Base-by-base conservation (phyloP, 73 alveolate species). In the Uronychia setigera region DNA sequence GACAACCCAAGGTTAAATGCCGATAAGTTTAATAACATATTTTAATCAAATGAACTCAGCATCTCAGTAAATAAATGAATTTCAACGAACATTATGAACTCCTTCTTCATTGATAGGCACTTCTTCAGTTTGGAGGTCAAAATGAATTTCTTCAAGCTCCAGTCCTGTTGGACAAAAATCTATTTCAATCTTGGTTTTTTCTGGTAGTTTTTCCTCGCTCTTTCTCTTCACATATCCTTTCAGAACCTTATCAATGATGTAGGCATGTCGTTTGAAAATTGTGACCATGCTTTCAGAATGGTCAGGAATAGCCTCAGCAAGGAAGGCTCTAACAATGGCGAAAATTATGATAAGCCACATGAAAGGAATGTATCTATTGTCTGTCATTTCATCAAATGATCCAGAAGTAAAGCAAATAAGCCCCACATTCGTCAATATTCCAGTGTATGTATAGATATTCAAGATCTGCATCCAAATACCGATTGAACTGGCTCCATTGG, bases 391-490 rank as follows among this genome's bases (percentile, higher is more conserved):
- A 1, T 58, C 5, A 31, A 80, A 57, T 1, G 87, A n/a, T 35
- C 26, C 32, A 1, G 34, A 27, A 1, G 87, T 80, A 58, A 80
- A 31, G n/a, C 87, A 80, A 5, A 80, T 19, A 11, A 80, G 31
- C 26, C 79, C 87, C 0, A 74, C 1, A 29, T 80, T 26, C 58
- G 79, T 34, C 59, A 80, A 35, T 19, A 80, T 59, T 35, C 87
- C 87, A 28, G 57, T 58, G 79, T 31, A 31, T 26, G 77, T 28
- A 14, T 35, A 1, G 79, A 34, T n/a, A 32, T 57, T 31, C 46
- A 80, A 80, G 31, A 80, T 80, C 1, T 28, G 27, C 29, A 59
- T 57, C 87, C 87, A 80, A 9, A 58, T 31, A 14, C 87, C 87
- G 60, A 80, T 80, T 26, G 59, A 25, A 5, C 25, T 35, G 0